A percentile compares a stretch with the other conserved stretches of the same genome.
phyloP scores from a whole-genome alignment of 352 stramenopile genomes.

The Phytophthora kernoviae region DNA sequence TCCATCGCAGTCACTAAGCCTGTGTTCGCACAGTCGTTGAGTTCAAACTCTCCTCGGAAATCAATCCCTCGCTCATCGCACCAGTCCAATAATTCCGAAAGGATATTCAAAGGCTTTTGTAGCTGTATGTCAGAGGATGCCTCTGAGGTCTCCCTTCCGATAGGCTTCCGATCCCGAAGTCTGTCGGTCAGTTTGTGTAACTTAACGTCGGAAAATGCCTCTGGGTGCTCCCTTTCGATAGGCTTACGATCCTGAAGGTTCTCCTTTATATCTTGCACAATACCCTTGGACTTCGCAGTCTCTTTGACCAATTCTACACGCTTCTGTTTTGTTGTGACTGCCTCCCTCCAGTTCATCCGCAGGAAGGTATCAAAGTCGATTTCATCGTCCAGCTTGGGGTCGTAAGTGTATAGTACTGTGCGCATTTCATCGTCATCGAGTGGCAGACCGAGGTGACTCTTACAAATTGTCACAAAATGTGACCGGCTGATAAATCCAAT shows the following conservation, averaged over 20 bases:
- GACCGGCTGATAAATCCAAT: slow-evolving; percentile 32
- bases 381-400: slow-evolving; percentile 51
- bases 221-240: slow-evolving; percentile 10
- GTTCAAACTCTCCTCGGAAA: slow-evolving; percentile 56
- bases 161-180: no score
- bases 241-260: slow-evolving; percentile 16
- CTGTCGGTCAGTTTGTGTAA: neutral
- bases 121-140: neutral
- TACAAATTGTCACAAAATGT: slow-evolving; percentile 48
- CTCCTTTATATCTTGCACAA: slow-evolving; percentile 22
- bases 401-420: slow-evolving; percentile 58
- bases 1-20: slow-evolving; percentile 49
- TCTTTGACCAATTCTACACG: slow-evolving; percentile 22
- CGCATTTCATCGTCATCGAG: slow-evolving; percentile 59
- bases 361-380: slow-evolving; percentile 59
- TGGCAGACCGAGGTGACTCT: slow-evolving; percentile 38
- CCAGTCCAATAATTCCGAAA: slow-evolving; percentile 33
- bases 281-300: neutral
- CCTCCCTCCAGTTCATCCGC: slow-evolving; percentile 61
- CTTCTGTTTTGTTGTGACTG: slow-evolving; percentile 20
- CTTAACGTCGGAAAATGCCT: slow-evolving; percentile 22
- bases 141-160: neutral
- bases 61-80: slow-evolving; percentile 54
- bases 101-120: slow-evolving; percentile 7
- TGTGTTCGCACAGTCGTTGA: slow-evolving; percentile 46